phyloP scores from a whole-genome alignment of 805 yeast species.

The Kluyveromyces nonfermentans region DNA sequence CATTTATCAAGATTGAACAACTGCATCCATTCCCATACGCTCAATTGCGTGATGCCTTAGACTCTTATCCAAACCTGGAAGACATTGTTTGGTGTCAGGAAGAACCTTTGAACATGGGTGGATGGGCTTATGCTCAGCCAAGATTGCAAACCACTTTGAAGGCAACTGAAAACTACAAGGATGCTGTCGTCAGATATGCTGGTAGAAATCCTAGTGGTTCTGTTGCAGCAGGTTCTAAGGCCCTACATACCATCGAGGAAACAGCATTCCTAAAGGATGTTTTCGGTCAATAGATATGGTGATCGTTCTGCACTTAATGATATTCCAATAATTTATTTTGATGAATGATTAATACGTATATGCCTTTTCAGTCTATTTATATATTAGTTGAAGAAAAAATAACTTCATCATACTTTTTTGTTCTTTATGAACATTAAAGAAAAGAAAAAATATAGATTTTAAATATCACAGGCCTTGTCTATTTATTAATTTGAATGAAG shows the following conservation, averaged over 20 bases:
- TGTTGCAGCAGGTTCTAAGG: slow-evolving; percentile 95
- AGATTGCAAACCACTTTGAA: slow-evolving; percentile 69
- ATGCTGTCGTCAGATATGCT: slow-evolving; percentile 62
- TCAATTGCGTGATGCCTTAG: slow-evolving; percentile 75
- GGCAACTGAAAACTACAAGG: slow-evolving; percentile 63
- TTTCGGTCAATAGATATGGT: slow-evolving; percentile 29
- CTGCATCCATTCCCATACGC: slow-evolving; percentile 98
- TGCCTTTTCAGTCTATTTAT: background rate
- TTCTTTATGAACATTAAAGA: background rate
- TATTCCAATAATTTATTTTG: background rate
- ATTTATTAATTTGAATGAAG: background rate
- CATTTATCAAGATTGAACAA: slow-evolving; percentile 86
- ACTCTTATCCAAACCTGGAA: slow-evolving; percentile 69
- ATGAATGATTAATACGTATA: background rate
- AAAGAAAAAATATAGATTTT: background rate
- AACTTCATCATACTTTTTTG: background rate
- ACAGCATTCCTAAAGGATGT: slow-evolving; percentile 75
- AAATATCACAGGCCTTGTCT: background rate
- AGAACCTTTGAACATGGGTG: slow-evolving; percentile 97
- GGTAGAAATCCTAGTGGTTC: slow-evolving; percentile 98
- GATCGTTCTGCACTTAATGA: background rate
- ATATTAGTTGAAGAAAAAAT: background rate
- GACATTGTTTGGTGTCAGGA: slow-evolving; percentile 97
- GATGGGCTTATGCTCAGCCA: slow-evolving; percentile 72
- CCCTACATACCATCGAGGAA: slow-evolving; percentile 82